Conservation (phyloP, 2,329 filamentous ascomycete species). For the Decorospora gaudefroyi region DNA sequence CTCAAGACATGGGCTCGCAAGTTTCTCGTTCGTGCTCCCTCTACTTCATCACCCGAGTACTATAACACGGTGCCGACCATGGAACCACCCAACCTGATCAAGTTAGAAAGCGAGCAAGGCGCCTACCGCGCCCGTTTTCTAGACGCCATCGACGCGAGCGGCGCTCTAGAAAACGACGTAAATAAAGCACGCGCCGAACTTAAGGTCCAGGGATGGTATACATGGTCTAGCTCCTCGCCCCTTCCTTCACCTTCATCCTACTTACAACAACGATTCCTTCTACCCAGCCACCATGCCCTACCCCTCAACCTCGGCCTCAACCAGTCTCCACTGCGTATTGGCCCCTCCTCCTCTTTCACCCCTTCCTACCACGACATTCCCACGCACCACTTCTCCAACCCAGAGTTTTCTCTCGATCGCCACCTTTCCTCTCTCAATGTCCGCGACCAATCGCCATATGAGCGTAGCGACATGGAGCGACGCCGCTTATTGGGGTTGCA, state of each 20-base stretch:
- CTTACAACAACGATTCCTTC: neutral
- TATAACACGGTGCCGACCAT: neutral
- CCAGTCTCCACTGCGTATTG: neutral
- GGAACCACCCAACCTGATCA: constrained; percentile 30
- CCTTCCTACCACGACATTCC: neutral
- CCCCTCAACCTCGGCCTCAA: neutral
- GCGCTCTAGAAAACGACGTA: constrained; percentile 30
- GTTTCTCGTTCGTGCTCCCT: constrained; percentile 23
- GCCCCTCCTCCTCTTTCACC: neutral
- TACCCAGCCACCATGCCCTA: neutral
- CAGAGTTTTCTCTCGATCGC: neutral
- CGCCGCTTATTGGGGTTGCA: neutral
- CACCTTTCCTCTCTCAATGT: neutral
- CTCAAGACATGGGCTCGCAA: constrained; percentile 29
- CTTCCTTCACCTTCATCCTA: neutral
- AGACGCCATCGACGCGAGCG: constrained; percentile 20
- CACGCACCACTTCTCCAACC: neutral
- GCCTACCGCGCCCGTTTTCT: constrained; percentile 19
- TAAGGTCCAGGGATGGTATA: constrained; percentile 14
- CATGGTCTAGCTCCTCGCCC: neutral
- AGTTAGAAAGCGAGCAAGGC: constrained; percentile 27
- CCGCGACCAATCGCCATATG: neutral
- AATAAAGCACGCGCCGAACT: constrained; percentile 26
- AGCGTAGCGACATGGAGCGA: neutral
- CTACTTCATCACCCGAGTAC: neutral